phyloP scores from a whole-genome alignment of 2,329 filamentous ascomycete species.

The Raffaelea arxii region DNA sequence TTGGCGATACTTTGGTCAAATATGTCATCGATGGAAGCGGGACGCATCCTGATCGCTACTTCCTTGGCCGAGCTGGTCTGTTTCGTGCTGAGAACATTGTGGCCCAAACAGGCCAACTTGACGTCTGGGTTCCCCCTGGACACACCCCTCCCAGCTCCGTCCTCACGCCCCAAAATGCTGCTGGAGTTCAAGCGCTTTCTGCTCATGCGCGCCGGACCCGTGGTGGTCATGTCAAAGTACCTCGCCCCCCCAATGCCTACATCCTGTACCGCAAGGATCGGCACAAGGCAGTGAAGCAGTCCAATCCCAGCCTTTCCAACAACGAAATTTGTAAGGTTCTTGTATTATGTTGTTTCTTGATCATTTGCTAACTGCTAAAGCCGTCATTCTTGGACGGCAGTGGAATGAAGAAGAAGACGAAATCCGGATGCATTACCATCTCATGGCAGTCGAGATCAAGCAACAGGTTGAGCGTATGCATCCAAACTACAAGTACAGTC shows the following conservation, averaged over 20 bases:
- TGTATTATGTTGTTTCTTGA: not conserved
- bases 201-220: not conserved
- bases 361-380: constrained; percentile 16
- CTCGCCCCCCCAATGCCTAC: constrained; percentile 31
- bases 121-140: constrained; percentile 9
- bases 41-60: constrained; percentile 8
- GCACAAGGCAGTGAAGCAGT: constrained; percentile 23
- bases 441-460: constrained; percentile 21
- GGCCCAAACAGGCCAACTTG: constrained; percentile 3
- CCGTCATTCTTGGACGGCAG: constrained; percentile 23
- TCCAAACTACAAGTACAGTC: constrained; percentile 29
- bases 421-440: constrained; percentile 21
- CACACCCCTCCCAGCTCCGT: not conserved
- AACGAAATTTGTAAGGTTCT: constrained; percentile 31
- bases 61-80: constrained; percentile 6
- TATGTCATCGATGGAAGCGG: constrained; percentile 11
- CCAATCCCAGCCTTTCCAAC: constrained; percentile 26
- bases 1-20: constrained; percentile 8
- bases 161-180: too few relatives aligned
- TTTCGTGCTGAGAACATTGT: constrained; percentile 8
- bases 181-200: too few relatives aligned
- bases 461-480: constrained; percentile 18
- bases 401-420: constrained; percentile 25
- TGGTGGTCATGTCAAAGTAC: constrained; percentile 15
- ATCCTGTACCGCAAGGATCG: constrained; percentile 31